Percentiles rank a stretch among this genome's conserved stretches.
Evolutionary conservation across 208 protist species (phyloP).

Genomic region (Leishmania major): DNA sequence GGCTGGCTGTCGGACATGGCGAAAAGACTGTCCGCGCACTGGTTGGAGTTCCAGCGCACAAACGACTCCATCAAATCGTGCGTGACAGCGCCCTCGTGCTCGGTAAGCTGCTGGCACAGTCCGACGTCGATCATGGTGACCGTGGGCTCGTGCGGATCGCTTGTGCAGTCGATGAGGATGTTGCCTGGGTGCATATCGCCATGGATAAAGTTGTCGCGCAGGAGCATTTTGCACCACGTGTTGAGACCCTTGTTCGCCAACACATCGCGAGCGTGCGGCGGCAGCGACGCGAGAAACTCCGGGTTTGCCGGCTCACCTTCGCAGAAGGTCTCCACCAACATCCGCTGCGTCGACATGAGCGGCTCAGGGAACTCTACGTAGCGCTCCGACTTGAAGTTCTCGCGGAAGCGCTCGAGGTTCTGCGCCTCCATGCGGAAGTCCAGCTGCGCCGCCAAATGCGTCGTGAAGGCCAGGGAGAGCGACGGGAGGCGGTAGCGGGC

Average conservation of each 20-base stretch:
- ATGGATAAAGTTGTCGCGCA: slow-evolving; percentile 93
- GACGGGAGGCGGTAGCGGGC: slow-evolving; percentile 66
- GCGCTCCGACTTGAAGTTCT: slow-evolving; percentile 76
- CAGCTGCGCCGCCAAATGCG: slow-evolving; percentile 86
- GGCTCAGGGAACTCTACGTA: slow-evolving; percentile 88
- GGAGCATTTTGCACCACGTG: slow-evolving; percentile 92
- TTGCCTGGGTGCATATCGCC: slow-evolving; percentile 94
- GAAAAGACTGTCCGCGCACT: slow-evolving; percentile 68
- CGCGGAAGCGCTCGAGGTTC: slow-evolving; percentile 81
- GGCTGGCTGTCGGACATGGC: slow-evolving; percentile 66
- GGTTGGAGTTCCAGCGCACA: slow-evolving; percentile 79
- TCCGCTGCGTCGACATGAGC: slow-evolving; percentile 77
- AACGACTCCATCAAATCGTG: slow-evolving; percentile 87
- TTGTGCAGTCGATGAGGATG: slow-evolving; percentile 84
- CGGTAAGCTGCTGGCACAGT: slow-evolving; percentile 84
- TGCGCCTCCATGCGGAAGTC: slow-evolving; percentile 92
- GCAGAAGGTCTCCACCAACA: slow-evolving; percentile 91
- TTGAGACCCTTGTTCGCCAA: slow-evolving; percentile 90
- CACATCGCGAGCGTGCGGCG: slow-evolving; percentile 73
- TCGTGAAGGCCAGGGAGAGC: slow-evolving; percentile 73
- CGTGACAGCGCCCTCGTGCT: slow-evolving; percentile 60
- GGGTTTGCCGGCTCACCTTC: slow-evolving; percentile 74
- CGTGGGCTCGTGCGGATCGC: slow-evolving; percentile 70
- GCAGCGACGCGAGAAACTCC: slow-evolving; percentile 82
- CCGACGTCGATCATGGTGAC: slow-evolving; percentile 90